Evolutionary conservation across 768 basidiomycete genomes (phyloP).

Genomic region (Mycena rosella): DNA sequence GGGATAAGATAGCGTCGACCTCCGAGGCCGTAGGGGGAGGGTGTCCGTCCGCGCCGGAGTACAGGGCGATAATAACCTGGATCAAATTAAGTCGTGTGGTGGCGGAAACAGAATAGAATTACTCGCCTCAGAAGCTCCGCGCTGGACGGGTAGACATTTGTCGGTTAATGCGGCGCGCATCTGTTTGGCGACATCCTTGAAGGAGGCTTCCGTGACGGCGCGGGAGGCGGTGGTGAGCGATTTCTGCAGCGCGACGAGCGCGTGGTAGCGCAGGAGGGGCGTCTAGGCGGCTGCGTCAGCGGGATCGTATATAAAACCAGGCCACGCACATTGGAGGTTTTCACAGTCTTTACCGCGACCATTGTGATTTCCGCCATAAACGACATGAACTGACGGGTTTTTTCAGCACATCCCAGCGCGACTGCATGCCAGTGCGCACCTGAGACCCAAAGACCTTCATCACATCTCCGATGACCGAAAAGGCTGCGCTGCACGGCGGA

Average conservation of each 20-base stretch:
- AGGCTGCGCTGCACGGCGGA: constrained; percentile 70
- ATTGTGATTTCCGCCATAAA: constrained; percentile 88
- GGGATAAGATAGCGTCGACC: constrained; percentile 78
- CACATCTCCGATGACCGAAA: constrained; percentile 89
- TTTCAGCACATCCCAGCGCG: background rate
- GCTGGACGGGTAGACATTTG: constrained; percentile 87
- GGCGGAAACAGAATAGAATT: background rate
- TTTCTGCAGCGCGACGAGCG: constrained; percentile 82
- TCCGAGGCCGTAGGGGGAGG: constrained; percentile 71
- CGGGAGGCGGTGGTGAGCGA: constrained; percentile 84
- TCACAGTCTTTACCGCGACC: constrained; percentile 75
- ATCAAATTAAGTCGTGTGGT: constrained; percentile 35
- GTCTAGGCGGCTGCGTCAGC: constrained; percentile 59
- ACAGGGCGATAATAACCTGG: constrained; percentile 66
- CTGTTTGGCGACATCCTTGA: constrained; percentile 88
- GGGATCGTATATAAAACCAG: too few species aligned
- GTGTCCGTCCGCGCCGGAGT: constrained; percentile 65
- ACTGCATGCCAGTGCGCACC: constrained; percentile 58
- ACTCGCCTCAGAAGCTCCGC: constrained; percentile 82
- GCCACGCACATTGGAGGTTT: constrained; percentile 80
- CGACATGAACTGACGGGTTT: constrained; percentile 86
- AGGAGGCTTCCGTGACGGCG: constrained; percentile 82
- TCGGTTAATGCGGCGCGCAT: constrained; percentile 82
- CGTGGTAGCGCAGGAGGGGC: constrained; percentile 85
- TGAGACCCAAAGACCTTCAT: constrained; percentile 89